Base-by-base conservation (phyloP, 78 protist species). In the Guillardia theta region DNA sequence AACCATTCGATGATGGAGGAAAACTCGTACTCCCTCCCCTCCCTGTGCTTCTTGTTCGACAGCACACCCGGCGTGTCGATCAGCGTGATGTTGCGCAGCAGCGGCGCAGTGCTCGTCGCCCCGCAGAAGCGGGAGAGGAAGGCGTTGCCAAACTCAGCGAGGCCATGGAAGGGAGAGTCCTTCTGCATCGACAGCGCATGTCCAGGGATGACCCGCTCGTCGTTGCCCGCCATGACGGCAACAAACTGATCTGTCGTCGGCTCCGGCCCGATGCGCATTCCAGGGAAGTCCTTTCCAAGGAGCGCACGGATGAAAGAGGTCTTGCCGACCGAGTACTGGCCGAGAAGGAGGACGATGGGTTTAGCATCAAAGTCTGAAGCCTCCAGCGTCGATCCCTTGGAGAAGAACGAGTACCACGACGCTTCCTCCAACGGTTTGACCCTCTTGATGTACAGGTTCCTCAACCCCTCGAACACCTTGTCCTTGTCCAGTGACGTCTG, bases 181-280 rank as follows among this genome's bases (percentile, higher is more conserved):
- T 83, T 64, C 64, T 94, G 97, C 46, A 97, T 96, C 22, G 96
- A 93, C 21, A 94, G 94, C 36, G 97, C 83, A 18, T 70, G 83
- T 43, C 83, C 83, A 18, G 83, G 83, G 46, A 70, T 43, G 27
- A 70, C 41, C 45, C 95, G 88, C 30, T 98, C 98, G 30, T 97
- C 97, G 2, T 46, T 9, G 30, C 98, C 98, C 93, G 96, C 93
- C 98, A 97, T 96, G 43, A 98, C 96, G 4, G 98, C 98, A 64
- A 97, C 93, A 93, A 98, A 98, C 48, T 96, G 93, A 88, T 98
- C 99, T 12, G 99, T 98, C 41, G 99, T 97, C 58, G 99, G 99
- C 92, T 98, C 98, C 18, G 98, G 98, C 0, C 83, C 83, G 83
- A 70, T 92, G 88, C 77, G 94, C 88, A 19, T 21, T 24, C 94